Conservation (phyloP, 108 stramenopile species). For the Conticribra guillardii region DNA sequence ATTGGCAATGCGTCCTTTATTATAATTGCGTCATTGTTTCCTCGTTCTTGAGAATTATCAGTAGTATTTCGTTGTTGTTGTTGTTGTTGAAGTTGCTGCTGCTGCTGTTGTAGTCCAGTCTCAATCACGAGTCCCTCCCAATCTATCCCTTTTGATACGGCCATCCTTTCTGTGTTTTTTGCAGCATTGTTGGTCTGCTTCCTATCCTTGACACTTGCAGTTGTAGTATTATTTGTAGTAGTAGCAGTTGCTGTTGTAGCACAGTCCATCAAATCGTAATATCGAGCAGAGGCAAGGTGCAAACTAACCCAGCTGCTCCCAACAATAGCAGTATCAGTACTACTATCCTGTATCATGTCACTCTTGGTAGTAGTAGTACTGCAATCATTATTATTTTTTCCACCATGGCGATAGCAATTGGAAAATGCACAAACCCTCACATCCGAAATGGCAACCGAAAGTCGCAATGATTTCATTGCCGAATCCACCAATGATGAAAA, state of each 20-base stretch:
- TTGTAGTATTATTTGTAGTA: too few species aligned
- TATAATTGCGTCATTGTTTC: too few species aligned
- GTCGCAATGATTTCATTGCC: conserved; percentile 43
- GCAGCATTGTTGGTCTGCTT: conserved; percentile 30
- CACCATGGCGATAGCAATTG: background rate
- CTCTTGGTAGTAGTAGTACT: too few species aligned
- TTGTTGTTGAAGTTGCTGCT: too few species aligned
- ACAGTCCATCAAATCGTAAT: conserved; percentile 57
- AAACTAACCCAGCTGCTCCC: conserved; percentile 53
- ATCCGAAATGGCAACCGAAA: conserved; percentile 30
- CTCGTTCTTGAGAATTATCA: conserved; percentile 7
- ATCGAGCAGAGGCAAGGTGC: conserved; percentile 50
- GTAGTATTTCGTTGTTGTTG: background rate
- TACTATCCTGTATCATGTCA: too few species aligned
- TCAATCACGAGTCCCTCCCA: conserved; percentile 21
- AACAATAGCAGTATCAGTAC: too few species aligned
- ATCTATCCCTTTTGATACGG: conserved; percentile 27
- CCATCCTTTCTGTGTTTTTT: conserved; percentile 35
- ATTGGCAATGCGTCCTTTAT: too few species aligned
- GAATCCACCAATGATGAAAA: conserved; percentile 43
- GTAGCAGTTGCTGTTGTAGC: too few species aligned
- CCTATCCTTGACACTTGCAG: conserved; percentile 2
- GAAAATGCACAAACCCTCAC: conserved; percentile 24
- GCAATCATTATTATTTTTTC: background rate
- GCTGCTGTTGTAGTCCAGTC: conserved; percentile 7